Base-by-base conservation (phyloP, 2,329 filamentous ascomycete species). In the Colletotrichum tofieldiae region DNA sequence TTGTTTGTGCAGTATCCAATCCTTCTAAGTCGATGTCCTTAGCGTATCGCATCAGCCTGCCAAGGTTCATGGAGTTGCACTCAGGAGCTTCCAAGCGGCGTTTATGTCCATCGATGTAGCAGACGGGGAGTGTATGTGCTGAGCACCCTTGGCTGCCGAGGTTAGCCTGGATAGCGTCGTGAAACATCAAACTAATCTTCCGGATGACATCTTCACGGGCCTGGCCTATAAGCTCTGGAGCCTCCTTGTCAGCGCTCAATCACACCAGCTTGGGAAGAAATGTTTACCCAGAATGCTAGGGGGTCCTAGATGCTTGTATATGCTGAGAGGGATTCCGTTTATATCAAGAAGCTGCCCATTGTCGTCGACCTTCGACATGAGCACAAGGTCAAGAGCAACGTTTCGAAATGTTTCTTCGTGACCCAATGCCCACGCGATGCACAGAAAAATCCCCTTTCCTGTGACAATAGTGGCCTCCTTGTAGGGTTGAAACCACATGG, bases 381-480 rank as follows among this genome's bases (percentile, higher is more conserved):
- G 8, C 7, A 71, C 0, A 1, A 71, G 3, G 1, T 26, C 8
- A 4, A 5, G 14, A 4, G 20, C 23, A 0, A 4, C 11, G 0
- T 0, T 26, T 2, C 14, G 2, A 12, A 62, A 67, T 0, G 35
- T 29, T 0, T 2, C 8, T 29, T 58, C 32, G 18, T 67, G 41
- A 0, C 68, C 68, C 16, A 71, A 56, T 18, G 58, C 64, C 56
- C 64, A 71, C 0, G 68, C 43, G 5, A 71, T 63, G 39, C 64
- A 63, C 11, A 67, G 39, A 5, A 59, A 2, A 3, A 41, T 6
- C 14, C 41, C 55, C 0, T 56, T 37, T 0, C 56, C 56, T 11
- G 16, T 23, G 5, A 12, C 16, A 23, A 0, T 12, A 9, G 9
- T 6, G 14, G 26, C 16, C 1, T n/a, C 0, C 29, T n/a, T 45